Percentiles rank a stretch among this genome's conserved stretches.
Conservation (phyloP, 2,329 filamentous ascomycete genomes). For the Scedosporium aurantiacum region DNA sequence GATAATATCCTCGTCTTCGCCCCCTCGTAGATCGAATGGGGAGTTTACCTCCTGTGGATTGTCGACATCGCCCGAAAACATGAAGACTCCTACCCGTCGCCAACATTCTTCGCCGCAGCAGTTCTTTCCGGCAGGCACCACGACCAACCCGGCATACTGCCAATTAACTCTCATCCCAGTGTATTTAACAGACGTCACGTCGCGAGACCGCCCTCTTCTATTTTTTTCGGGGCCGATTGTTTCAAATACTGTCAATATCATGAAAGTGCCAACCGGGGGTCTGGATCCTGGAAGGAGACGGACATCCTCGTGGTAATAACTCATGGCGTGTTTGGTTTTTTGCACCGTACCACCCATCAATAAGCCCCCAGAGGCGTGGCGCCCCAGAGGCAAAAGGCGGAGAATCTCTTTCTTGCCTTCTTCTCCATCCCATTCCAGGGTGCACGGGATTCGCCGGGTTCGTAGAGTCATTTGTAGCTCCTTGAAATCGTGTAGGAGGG, state of each 20-base stretch:
- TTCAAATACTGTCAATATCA: not conserved
- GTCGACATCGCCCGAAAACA: not conserved
- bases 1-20: not conserved
- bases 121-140: not conserved
- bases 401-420: not conserved
- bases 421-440: not conserved
- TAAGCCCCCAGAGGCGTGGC: not conserved
- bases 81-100: not conserved
- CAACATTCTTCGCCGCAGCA: slow-evolving; percentile 8
- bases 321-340: not conserved
- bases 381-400: not conserved
- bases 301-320: not conserved
- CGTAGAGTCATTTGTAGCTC: not conserved
- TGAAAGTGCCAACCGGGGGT: not conserved
- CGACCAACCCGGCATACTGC: not conserved
- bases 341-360: not conserved
- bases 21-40: not conserved
- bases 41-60: not conserved
- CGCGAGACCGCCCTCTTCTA: not conserved
- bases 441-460: not conserved
- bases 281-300: not conserved
- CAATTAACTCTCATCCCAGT: not conserved
- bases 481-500: not conserved
- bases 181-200: not conserved
- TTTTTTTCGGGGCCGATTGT: not conserved